Evolutionary conservation across 2,329 filamentous ascomycete genomes (phyloP), one percentile per base, ranked within the genome.

Genomic region (Xylariaceae sp.): DNA sequence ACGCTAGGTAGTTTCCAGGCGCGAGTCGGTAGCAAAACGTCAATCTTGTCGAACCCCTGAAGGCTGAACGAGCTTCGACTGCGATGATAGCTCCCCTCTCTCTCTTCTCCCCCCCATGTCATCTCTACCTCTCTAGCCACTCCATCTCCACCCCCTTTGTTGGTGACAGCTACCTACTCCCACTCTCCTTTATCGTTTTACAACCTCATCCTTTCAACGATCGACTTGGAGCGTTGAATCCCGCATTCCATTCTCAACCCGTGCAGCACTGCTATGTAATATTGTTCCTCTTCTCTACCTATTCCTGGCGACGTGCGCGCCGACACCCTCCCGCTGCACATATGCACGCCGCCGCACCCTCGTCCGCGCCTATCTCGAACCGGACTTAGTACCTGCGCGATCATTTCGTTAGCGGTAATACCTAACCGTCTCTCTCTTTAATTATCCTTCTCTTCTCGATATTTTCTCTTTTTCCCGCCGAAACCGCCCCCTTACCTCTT

Each of bases 361-460:
- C n/a, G n/a, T 15, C 32, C 32, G 13, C 32, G 32, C 32, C 32
- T 34, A 34, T 34, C 32, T 34, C 32, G 32, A 34, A 34, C 32
- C 32, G 40, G 22, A 13, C 40, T 19, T 40, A 10, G 32, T 21
- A 26, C 41, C 15, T n/a, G 12, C 51, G 43, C 39, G 44, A 57
- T 54, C 41, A 16, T 52, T 36, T 43, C 37, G 16, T 57, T 53
- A 43, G 53, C 50, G 47, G 53, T 47, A 46, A 37, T 51, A 26
- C 49, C n/a, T 42, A n/a, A n/a, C n/a, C 21, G 15, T 21, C n/a
- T 51, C 16, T 48, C 46, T 30, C 45, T 49, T 26, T 10, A 45
- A 43, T 18, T 3, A 18, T 26, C 21, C 41, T 50, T 40, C 29
- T 39, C 40, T 43, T 26, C 49, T 32, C 43, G n/a, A n/a, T 54